Conservation (phyloP, 768 basidiomycete species). For the Cytidiella melzeri region DNA sequence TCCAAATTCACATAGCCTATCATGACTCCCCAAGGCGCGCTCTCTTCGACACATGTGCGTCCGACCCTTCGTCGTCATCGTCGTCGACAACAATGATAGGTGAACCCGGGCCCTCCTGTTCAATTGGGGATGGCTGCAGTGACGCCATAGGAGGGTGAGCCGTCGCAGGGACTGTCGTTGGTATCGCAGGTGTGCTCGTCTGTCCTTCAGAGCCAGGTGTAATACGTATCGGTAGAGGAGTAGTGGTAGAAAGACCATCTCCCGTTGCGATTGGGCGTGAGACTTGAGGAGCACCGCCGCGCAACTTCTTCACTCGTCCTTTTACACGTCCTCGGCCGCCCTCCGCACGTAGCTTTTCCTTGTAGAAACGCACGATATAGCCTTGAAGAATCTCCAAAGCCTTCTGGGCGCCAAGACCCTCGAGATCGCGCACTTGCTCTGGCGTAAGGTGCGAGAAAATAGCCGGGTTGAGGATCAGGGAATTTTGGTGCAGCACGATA, state of each 20-base stretch:
- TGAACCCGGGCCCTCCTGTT: slow-evolving; percentile 29
- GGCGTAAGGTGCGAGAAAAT: slow-evolving; percentile 76
- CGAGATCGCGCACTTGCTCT: slow-evolving; percentile 68
- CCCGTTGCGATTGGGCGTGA: slow-evolving; percentile 10
- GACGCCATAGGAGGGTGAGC: slow-evolving; percentile 10
- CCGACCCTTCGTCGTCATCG: slow-evolving; percentile 36
- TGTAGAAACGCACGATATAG: slow-evolving; percentile 80
- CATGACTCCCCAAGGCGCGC: slow-evolving; percentile 44
- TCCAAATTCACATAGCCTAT: slow-evolving; percentile 28
- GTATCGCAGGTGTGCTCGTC: slow-evolving; percentile 7
- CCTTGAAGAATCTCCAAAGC: slow-evolving; percentile 77
- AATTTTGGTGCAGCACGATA: slow-evolving; percentile 81
- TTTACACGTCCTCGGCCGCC: slow-evolving; percentile 24
- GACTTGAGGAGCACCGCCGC: slow-evolving; percentile 30
- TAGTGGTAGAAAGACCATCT: slow-evolving; percentile 40
- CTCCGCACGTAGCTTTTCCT: slow-evolving; percentile 56
- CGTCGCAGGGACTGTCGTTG: slow-evolving; percentile 29
- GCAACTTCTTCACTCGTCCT: slow-evolving; percentile 38
- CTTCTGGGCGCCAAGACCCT: slow-evolving; percentile 75
- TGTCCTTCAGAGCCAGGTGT: slow-evolving; percentile 12
- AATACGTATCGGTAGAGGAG: slow-evolving; percentile 31
- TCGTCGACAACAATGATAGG: slow-evolving; percentile 57
- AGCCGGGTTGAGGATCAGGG: slow-evolving; percentile 75
- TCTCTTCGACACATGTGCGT: slow-evolving; percentile 35
- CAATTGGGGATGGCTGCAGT: slow-evolving; percentile 14